Percentiles rank a stretch among this genome's conserved stretches.
phyloP scores from a whole-genome alignment of 1,284 basidiomycete species.

The Ustilago xerochloae region DNA sequence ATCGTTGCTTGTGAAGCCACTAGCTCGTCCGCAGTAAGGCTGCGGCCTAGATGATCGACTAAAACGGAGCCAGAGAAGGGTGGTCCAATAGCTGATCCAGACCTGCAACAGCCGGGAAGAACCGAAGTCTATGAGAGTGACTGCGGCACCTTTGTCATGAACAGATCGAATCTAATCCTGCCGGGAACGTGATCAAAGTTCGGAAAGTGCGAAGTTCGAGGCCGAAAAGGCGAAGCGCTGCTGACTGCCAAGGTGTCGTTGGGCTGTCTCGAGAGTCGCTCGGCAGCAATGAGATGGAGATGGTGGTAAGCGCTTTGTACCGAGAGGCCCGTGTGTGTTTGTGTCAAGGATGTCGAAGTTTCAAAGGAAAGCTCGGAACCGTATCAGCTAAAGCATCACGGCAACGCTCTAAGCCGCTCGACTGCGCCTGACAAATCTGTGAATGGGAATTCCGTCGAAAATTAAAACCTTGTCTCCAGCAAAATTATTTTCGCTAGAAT shows the following conservation, averaged over 20 bases:
- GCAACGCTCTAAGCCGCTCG: not conserved
- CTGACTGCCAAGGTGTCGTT: too few relatives aligned
- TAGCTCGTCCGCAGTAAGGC: slow-evolving; percentile 26
- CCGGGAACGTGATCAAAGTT: too few relatives aligned
- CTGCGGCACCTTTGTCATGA: too few relatives aligned
- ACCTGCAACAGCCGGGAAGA: not conserved
- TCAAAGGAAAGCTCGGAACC: not conserved
- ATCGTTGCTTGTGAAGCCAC: slow-evolving; percentile 69
- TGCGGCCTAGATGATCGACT: not conserved
- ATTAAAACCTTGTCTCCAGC: not conserved
- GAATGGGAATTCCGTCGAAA: not conserved
- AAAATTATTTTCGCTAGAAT: not conserved
- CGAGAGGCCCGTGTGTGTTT: not conserved
- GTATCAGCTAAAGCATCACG: not conserved
- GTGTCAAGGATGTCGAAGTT: not conserved
- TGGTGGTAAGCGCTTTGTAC: not conserved
- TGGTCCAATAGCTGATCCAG: not conserved
- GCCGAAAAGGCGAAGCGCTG: too few relatives aligned
- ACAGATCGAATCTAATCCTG: too few relatives aligned
- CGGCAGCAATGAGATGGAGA: not conserved
- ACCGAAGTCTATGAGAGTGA: not conserved
- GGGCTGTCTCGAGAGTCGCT: too few relatives aligned
- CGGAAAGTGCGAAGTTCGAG: too few relatives aligned
- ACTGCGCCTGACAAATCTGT: not conserved
- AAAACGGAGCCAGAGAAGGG: not conserved